Conservation (phyloP, 1,284 basidiomycete genomes). For the Austroboletus sp. region DNA sequence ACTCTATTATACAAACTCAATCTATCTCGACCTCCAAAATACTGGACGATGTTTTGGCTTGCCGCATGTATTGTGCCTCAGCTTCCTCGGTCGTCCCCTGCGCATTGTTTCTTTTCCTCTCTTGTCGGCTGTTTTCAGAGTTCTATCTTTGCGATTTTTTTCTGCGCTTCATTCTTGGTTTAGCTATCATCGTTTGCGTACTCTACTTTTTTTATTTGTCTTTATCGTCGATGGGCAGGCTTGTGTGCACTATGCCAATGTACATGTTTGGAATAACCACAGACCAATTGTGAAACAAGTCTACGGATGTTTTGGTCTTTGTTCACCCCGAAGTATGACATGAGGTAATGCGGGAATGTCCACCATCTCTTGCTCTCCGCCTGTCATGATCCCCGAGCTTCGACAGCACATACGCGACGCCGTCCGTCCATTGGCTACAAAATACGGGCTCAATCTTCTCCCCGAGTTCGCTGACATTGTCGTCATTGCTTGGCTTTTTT, state of each 20-base stretch:
- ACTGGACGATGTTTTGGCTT: conserved; percentile 25
- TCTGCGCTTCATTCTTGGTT: conserved; percentile 19
- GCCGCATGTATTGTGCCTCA: conserved; percentile 22
- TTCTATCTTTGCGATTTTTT: background rate
- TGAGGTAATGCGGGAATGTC: conserved; percentile 15
- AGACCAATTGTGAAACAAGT: background rate
- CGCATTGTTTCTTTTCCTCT: conserved; percentile 6
- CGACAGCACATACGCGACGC: conserved; percentile 26
- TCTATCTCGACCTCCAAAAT: conserved; percentile 23
- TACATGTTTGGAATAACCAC: conserved; percentile 23
- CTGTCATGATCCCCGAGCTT: conserved; percentile 28
- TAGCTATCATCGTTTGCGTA: conserved; percentile 17
- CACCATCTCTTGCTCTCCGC: background rate
- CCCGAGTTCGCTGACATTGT: conserved; percentile 63
- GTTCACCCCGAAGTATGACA: conserved; percentile 5
- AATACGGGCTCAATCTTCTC: conserved; percentile 35
- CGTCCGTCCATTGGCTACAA: conserved; percentile 20
- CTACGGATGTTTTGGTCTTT: conserved; percentile 6
- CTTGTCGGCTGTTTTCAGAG: background rate
- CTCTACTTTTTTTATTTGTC: conserved; percentile 31
- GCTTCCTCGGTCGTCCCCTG: conserved; percentile 8
- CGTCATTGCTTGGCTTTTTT: conserved; percentile 49
- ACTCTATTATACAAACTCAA: conserved; percentile 22
- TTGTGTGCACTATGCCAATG: conserved; percentile 27
- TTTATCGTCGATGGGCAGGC: conserved; percentile 27